Percentiles rank a stretch among this genome's conserved stretches.
Conservation (phyloP, 164 flowering plant genomes). For the Cinnamomum micranthum region DNA sequence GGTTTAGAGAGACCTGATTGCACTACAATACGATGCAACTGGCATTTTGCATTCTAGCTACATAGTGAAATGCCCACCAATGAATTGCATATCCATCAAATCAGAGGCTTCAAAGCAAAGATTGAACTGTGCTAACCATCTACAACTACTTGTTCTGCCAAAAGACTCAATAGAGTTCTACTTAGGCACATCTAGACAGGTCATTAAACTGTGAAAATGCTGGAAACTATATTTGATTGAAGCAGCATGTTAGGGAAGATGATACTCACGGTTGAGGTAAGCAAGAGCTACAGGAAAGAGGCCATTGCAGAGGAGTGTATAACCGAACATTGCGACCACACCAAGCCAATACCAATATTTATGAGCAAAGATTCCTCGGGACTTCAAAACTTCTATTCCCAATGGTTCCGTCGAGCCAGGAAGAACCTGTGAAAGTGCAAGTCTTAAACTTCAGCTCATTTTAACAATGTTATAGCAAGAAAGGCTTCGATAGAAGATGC, state of each 20-base stretch:
- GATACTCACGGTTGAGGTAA: slow-evolving; percentile 30
- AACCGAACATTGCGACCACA: slow-evolving; percentile 27
- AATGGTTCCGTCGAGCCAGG: slow-evolving; percentile 8
- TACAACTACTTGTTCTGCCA: not conserved
- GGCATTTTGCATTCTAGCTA: not conserved
- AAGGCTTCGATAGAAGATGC: too few relatives aligned
- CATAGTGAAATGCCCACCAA: not conserved
- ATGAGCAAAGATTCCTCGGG: slow-evolving; percentile 18
- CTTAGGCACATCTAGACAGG: not conserved
- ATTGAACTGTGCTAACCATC: not conserved
- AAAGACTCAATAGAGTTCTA: not conserved
- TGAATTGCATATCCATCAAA: not conserved
- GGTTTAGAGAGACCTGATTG: not conserved
- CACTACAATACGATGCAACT: not conserved
- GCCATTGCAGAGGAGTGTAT: slow-evolving; percentile 8
- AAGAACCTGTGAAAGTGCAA: not conserved
- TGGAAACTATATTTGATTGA: not conserved
- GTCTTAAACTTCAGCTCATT: too few relatives aligned
- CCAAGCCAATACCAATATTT: slow-evolving; percentile 42
- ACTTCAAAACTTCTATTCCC: slow-evolving; percentile 22
- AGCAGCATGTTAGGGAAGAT: slow-evolving; percentile 3
- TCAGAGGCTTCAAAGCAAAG: not conserved
- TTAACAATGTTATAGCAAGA: too few relatives aligned
- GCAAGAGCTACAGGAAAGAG: slow-evolving; percentile 25
- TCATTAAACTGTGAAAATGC: not conserved